A percentile compares a stretch with the other conserved stretches of the same genome.
Conservation (phyloP, 768 basidiomycete species). For the Boletus reticuloceps region DNA sequence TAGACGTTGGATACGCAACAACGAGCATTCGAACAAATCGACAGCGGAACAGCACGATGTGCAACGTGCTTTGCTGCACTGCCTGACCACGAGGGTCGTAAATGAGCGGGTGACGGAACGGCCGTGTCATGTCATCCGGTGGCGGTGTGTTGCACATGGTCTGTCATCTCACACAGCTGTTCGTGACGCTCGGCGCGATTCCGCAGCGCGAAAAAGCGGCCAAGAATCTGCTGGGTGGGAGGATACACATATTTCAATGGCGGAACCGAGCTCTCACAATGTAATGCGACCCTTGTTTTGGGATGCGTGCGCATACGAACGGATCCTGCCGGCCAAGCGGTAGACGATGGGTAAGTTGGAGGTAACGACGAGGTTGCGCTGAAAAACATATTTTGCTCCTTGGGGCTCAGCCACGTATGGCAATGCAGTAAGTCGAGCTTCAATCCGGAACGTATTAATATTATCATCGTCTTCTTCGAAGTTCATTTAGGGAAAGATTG, state of each 20-base stretch:
- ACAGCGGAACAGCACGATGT: conserved; percentile 8
- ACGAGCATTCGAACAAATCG: conserved; percentile 2
- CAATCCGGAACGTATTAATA: conserved; percentile 1
- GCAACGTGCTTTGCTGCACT: neutral
- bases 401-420: conserved; percentile 11
- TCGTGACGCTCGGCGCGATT: neutral
- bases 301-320: neutral
- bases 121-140: neutral
- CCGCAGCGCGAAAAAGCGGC: neutral
- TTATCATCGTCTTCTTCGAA: conserved; percentile 9
- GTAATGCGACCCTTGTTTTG: neutral
- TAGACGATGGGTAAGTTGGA: neutral
- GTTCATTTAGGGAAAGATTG: conserved; percentile 3
- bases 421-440: conserved; percentile 8
- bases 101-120: neutral
- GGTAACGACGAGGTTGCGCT: neutral
- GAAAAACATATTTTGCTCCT: neutral
- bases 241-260: neutral
- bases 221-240: neutral
- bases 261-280: conserved; percentile 2
- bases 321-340: neutral
- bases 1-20: conserved; percentile 2
- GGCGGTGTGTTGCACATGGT: conserved; percentile 2
- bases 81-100: neutral
- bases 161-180: neutral